Conservation (phyloP, 345 rosid species). For the Alliaria petiolata region DNA sequence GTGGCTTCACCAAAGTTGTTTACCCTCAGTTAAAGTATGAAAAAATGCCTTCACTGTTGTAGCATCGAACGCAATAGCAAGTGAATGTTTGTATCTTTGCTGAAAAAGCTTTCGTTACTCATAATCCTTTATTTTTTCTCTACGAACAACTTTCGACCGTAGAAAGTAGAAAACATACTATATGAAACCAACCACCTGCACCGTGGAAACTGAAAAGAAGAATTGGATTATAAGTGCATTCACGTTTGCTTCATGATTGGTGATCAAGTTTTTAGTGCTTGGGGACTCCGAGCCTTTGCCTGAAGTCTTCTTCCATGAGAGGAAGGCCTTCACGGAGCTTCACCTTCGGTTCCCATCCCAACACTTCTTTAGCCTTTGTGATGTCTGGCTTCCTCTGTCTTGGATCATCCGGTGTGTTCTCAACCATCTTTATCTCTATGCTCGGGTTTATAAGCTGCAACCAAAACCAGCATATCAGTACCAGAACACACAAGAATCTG, state of each 20-base stretch:
- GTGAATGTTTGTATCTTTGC: neutral
- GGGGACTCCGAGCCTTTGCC: slow-evolving; percentile 63
- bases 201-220: neutral
- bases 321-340: slow-evolving; percentile 85
- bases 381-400: slow-evolving; percentile 91
- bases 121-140: slow-evolving; percentile 4
- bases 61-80: neutral
- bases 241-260: neutral
- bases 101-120: neutral
- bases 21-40: neutral
- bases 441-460: slow-evolving; percentile 68
- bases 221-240: neutral
- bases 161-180: slow-evolving; percentile 5
- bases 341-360: slow-evolving; percentile 93
- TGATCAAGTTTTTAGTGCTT: slow-evolving; percentile 31
- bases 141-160: neutral
- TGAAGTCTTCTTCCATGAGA: slow-evolving; percentile 88
- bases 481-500: neutral
- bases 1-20: neutral
- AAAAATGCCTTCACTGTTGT: neutral
- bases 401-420: slow-evolving; percentile 94
- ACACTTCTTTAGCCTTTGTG: slow-evolving; percentile 71
- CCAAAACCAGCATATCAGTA: neutral
- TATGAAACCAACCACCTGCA: neutral
- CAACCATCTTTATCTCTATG: slow-evolving; percentile 79